Evolutionary conservation across 2,329 filamentous ascomycete species (phyloP).

Genomic region (Trichoderma arundinaceum): DNA sequence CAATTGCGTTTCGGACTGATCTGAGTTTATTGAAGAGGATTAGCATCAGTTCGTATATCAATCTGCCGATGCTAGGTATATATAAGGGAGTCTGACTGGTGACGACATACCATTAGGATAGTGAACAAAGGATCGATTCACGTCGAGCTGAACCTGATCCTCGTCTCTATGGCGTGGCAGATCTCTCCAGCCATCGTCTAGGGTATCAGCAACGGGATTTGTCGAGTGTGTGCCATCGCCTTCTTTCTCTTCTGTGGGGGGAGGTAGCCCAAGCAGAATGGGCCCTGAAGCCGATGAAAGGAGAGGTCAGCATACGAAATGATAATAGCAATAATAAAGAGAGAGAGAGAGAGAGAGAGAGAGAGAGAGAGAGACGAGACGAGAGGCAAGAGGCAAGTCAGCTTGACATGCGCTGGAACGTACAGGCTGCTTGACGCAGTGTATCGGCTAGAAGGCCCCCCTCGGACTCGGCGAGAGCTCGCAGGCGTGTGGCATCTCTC

Average conservation of each 20-base stretch:
- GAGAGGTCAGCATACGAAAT: slow-evolving; percentile 20
- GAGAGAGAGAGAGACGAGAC: background rate
- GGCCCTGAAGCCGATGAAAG: slow-evolving; percentile 60
- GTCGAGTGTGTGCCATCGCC: background rate
- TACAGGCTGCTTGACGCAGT: slow-evolving; percentile 78
- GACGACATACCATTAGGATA: slow-evolving; percentile 74
- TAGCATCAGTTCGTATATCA: background rate
- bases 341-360: background rate
- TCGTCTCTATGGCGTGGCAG: slow-evolving; percentile 84
- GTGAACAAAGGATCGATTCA: slow-evolving; percentile 95
- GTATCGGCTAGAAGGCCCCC: slow-evolving; percentile 72
- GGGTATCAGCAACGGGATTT: slow-evolving; percentile 31
- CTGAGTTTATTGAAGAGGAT: slow-evolving; percentile 47
- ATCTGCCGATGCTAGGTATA: background rate
- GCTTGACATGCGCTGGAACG: slow-evolving; percentile 46
- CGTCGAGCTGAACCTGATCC: slow-evolving; percentile 88
- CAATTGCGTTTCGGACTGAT: slow-evolving; percentile 72
- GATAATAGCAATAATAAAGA: slow-evolving; percentile 20
- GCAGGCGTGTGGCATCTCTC: slow-evolving; percentile 62
- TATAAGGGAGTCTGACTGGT: background rate
- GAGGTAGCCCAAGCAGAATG: slow-evolving; percentile 56
- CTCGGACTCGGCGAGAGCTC: slow-evolving; percentile 62
- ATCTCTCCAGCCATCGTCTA: slow-evolving; percentile 57
- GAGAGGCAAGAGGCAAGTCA: background rate
- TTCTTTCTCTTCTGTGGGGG: slow-evolving; percentile 18